A percentile compares a stretch with the other conserved stretches of the same genome.
phyloP scores from a whole-genome alignment of 192 early-diverging fungal genomes.

The Phycomyces nitens region DNA sequence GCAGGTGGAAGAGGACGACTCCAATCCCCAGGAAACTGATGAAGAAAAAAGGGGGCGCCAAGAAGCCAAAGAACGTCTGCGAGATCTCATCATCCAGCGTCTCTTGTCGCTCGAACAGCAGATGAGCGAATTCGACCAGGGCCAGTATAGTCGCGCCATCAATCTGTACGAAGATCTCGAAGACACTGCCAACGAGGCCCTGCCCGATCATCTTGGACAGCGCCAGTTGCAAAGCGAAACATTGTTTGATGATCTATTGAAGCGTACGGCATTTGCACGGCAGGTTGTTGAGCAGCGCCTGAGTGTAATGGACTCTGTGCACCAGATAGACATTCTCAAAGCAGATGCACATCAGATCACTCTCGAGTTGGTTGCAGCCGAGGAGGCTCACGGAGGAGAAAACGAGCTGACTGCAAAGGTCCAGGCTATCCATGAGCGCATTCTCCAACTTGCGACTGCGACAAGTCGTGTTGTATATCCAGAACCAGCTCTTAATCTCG shows the following conservation, averaged over 20 bases:
- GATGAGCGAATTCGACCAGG: constrained; percentile 33
- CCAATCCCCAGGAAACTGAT: not conserved
- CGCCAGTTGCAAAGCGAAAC: constrained; percentile 33
- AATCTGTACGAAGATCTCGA: constrained; percentile 38
- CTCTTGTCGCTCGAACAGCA: constrained; percentile 24
- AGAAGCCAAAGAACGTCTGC: constrained; percentile 10
- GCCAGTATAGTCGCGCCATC: constrained; percentile 27
- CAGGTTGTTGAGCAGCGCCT: constrained; percentile 37
- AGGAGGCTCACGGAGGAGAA: constrained; percentile 6
- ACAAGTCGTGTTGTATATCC: constrained; percentile 22
- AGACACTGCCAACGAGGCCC: constrained; percentile 14
- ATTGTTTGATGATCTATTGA: constrained; percentile 26
- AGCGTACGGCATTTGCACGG: constrained; percentile 30
- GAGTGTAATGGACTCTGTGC: constrained; percentile 36
- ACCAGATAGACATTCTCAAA: constrained; percentile 13
- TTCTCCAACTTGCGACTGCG: constrained; percentile 11
- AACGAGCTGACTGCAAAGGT: constrained; percentile 14
- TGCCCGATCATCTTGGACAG: constrained; percentile 33
- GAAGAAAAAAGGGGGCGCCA: not conserved
- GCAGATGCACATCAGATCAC: constrained; percentile 7
- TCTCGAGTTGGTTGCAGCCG: constrained; percentile 10
- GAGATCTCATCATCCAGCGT: constrained; percentile 14
- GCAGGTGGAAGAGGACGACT: constrained; percentile 7
- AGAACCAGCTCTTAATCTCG: not conserved
- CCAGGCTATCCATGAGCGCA: constrained; percentile 10